phyloP scores from a whole-genome alignment of 1,284 basidiomycete species.

The Pseudozyma tsukubaensis region DNA sequence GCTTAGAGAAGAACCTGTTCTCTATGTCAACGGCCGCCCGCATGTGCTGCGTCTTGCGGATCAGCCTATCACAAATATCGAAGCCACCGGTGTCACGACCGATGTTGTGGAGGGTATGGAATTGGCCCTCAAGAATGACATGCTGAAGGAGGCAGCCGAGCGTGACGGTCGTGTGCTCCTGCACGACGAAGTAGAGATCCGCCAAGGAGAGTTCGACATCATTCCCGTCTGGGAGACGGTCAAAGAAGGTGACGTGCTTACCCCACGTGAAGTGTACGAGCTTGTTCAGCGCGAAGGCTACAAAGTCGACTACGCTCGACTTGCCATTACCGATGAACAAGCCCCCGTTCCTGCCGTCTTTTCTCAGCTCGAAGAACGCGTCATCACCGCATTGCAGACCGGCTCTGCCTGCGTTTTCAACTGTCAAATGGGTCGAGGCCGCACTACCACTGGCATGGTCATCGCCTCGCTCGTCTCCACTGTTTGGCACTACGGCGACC shows the following conservation, averaged over 20 bases:
- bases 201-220: conserved; percentile 82
- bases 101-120: conserved; percentile 95
- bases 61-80: conserved; percentile 68
- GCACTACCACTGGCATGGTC: conserved; percentile 68
- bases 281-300: conserved; percentile 63
- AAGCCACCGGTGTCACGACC: conserved; percentile 89
- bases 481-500: conserved; percentile 57
- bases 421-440: conserved; percentile 68
- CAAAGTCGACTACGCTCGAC: conserved; percentile 65
- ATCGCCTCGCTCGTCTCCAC: conserved; percentile 65
- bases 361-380: conserved; percentile 63
- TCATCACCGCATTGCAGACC: conserved; percentile 58
- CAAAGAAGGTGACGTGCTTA: conserved; percentile 87
- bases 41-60: conserved; percentile 85
- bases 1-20: conserved; percentile 65
- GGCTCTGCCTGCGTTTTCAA: conserved; percentile 63
- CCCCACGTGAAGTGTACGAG: conserved; percentile 78
- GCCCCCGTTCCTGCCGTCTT: conserved; percentile 68
- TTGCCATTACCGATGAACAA: conserved; percentile 68
- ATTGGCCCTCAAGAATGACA: conserved; percentile 85
- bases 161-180: conserved; percentile 83
- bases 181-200: conserved; percentile 95
- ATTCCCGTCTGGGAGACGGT: conserved; percentile 82
- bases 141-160: conserved; percentile 81
- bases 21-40: conserved; percentile 78